phyloP scores from a whole-genome alignment of 2,329 filamentous ascomycete species.

The Cercospora sp. region DNA sequence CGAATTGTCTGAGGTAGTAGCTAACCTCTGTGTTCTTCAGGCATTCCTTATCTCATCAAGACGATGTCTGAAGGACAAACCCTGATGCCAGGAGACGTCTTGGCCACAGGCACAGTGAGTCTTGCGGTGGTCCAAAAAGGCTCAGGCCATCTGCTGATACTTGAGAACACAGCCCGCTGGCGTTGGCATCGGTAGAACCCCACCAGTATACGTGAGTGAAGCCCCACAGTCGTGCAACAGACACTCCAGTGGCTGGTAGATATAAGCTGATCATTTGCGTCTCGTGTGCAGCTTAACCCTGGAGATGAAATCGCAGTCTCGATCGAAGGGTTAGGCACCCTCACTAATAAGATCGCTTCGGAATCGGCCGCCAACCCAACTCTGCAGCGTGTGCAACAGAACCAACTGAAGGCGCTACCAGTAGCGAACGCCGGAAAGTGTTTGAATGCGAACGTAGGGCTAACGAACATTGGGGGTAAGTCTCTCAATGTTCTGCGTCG shows the following conservation, averaged over 20 bases:
- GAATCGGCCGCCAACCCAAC: not conserved
- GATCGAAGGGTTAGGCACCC: conserved; percentile 45
- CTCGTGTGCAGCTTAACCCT: conserved; percentile 34
- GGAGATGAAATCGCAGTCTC: conserved; percentile 48
- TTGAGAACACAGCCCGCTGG: conserved; percentile 40
- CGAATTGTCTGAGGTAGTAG: not conserved
- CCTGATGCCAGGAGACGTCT: conserved; percentile 52
- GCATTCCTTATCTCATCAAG: conserved; percentile 48
- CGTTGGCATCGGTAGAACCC: conserved; percentile 51
- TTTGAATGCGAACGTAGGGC: conserved; percentile 33
- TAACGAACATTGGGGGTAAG: not conserved
- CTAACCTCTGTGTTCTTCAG: conserved; percentile 16
- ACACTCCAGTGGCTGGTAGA: not conserved
- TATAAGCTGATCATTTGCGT: not conserved
- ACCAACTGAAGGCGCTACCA: conserved; percentile 21
- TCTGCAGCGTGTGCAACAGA: conserved; percentile 11
- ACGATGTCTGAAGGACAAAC: conserved; percentile 54
- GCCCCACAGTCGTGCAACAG: not conserved
- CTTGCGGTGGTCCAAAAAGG: conserved; percentile 23
- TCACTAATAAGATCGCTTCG: conserved; percentile 39
- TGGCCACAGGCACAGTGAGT: conserved; percentile 51
- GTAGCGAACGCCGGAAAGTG: not conserved
- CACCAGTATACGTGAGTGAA: conserved; percentile 40
- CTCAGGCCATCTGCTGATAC: not conserved
- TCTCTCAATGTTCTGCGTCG: not conserved